phyloP scores from a whole-genome alignment of 148 eudicot species.

The Rhododendron griersonianum region DNA sequence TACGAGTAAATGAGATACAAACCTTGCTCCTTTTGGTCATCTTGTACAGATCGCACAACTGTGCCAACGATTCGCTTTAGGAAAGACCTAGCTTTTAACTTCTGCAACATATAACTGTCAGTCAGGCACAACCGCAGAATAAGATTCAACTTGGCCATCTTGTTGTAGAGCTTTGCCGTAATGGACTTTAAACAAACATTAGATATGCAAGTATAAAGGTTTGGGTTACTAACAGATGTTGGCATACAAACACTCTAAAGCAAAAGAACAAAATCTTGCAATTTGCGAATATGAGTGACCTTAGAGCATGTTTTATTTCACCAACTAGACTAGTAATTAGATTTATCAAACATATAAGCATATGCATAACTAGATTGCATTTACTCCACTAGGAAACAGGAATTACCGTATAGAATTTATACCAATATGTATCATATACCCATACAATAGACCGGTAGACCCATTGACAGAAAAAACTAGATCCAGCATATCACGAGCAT shows the following conservation, averaged over 20 bases:
- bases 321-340: not conserved
- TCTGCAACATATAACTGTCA: constrained; percentile 41
- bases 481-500: not conserved
- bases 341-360: not conserved
- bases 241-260: not conserved
- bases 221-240: not conserved
- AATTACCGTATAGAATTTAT: not conserved
- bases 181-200: not conserved
- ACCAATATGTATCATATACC: not conserved
- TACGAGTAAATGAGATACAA: constrained; percentile 10
- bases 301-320: not conserved
- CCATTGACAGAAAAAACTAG: not conserved
- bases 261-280: not conserved
- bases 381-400: not conserved
- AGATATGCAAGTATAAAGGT: not conserved
- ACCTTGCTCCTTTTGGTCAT: constrained; percentile 98
- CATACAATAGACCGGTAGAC: not conserved
- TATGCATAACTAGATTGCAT: not conserved
- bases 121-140: not conserved
- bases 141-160: not conserved
- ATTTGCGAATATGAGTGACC: not conserved
- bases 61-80: constrained; percentile 88
- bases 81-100: constrained; percentile 74
- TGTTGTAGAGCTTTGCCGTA: not conserved
- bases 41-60: constrained; percentile 95